These are phyloP conservation scores for Platanus orientalis DNA, from an alignment of 164 flowering plant species.

Conservation along the genomic window DNA sequence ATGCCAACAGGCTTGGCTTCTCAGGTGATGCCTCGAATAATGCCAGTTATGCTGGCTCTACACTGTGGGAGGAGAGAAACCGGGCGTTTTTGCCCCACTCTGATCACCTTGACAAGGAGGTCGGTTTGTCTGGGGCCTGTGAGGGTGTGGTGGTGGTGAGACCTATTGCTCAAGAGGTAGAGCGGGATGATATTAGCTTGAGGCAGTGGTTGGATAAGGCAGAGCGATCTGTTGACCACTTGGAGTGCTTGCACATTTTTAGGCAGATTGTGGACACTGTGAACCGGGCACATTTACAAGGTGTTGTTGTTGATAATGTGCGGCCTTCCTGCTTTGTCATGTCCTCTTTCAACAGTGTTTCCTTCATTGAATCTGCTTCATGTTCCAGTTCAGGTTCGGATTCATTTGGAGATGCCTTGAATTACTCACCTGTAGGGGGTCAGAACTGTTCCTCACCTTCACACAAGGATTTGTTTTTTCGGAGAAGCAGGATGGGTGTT, in stretches of 20 bases:
- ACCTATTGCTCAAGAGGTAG: slow-evolving; percentile 25
- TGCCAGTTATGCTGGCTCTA: slow-evolving; percentile 16
- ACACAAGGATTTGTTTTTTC: slow-evolving; percentile 22
- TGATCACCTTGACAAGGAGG: slow-evolving; percentile 33
- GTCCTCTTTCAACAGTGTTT: slow-evolving; percentile 83
- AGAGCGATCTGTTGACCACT: slow-evolving; percentile 55
- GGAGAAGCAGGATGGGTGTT: too few species aligned
- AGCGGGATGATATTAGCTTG: slow-evolving; percentile 72
- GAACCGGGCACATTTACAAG: slow-evolving; percentile 76
- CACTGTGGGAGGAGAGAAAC: slow-evolving; percentile 24
- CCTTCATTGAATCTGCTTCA: slow-evolving; percentile 92
- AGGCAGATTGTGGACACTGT: slow-evolving; percentile 84
- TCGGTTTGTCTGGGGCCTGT: slow-evolving; percentile 37
- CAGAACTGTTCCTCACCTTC: slow-evolving; percentile 29
- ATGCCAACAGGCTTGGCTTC: slow-evolving; percentile 22
- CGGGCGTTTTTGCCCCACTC: slow-evolving; percentile 17
- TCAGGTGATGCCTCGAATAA: slow-evolving; percentile 36
- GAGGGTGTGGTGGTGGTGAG: slow-evolving; percentile 30
- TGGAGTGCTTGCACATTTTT: slow-evolving; percentile 87
- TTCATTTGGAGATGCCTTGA: slow-evolving; percentile 48
- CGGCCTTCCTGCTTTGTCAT: slow-evolving; percentile 93
- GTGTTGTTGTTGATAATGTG: slow-evolving; percentile 78
- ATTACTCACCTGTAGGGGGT: slow-evolving; percentile 24
- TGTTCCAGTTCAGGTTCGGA: slow-evolving; percentile 90
- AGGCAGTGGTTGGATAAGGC: slow-evolving; percentile 91